Base-by-base conservation (phyloP, 2,329 filamentous ascomycete genomes). In the Calcarisporium arbuscula region DNA sequence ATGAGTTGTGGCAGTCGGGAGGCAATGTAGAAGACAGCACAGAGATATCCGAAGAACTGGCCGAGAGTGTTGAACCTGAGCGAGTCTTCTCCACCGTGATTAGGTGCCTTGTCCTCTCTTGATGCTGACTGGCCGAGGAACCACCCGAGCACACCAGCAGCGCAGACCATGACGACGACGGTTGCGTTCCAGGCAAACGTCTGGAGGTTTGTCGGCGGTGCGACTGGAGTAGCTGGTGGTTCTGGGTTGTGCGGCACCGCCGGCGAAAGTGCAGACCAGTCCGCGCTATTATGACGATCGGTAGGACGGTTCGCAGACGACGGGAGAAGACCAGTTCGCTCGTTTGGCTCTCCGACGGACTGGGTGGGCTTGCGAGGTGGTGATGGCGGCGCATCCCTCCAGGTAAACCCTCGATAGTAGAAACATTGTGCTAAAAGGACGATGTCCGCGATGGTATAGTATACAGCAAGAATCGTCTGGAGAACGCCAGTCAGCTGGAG, bases 1-100 rank as follows among this genome's bases (percentile, higher is more conserved):
- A 95, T 70, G 2, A 98, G 70, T 63, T 98, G 92, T 0, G 92
- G 92, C 6, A 96, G 62, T 8, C 92, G 82, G 1, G 85, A 92
- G 16, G 86, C 86, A 9, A 96, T 84, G 53, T 98, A 96, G 5
- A 95, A 70, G 2, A 77, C 68, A 3, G 92, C 88, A 62, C 90
- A 96, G 30, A 96, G 71, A 62, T 94, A 96, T 23, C 92, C 92
- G 50, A 95, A 96, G 30, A 94, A 66, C 54, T 98, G 92, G 32
- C 92, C 92, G 61, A 80, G 77, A 19, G 80, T 51, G 48, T 82
- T 87, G 61, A 95, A 85, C 2, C 68, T 60, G 8, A 87, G 71
- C 2, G 65, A 57, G 28, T 70, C 65, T 18, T 64, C 62, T 22
- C 62, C 60, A 20, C 63, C 56, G 4, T 66, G 56, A 25, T 44